phyloP scores from a whole-genome alignment of 148 eudicot genomes.

The Cornus suecica region DNA sequence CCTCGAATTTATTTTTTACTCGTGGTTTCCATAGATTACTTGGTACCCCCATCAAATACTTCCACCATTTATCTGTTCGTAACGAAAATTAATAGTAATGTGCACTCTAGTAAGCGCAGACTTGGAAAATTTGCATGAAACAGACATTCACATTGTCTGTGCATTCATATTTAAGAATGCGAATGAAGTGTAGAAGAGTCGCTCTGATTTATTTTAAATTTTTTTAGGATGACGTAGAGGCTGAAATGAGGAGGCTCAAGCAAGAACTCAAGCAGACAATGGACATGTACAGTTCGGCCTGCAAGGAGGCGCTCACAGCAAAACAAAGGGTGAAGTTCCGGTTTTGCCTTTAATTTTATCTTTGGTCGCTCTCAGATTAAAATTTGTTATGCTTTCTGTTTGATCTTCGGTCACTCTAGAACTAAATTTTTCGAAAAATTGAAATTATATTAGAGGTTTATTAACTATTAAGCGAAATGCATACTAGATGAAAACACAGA shows the following conservation, averaged over 20 bases:
- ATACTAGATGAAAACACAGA: too few relatives aligned
- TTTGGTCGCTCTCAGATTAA: too few relatives aligned
- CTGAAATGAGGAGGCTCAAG: conserved; percentile 74
- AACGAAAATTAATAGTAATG: not conserved
- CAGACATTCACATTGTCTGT: not conserved
- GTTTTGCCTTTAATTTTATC: too few relatives aligned
- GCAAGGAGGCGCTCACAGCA: conserved; percentile 65
- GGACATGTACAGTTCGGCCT: conserved; percentile 79
- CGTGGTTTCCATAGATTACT: too few relatives aligned
- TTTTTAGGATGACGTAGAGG: conserved; percentile 62
- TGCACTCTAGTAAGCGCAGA: not conserved
- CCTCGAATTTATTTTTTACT: too few relatives aligned
- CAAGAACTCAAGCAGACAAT: conserved; percentile 74
- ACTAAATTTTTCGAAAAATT: too few relatives aligned
- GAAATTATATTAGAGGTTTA: too few relatives aligned
- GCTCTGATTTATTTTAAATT: not conserved
- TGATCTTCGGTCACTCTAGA: not conserved
- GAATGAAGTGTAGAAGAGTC: not conserved
- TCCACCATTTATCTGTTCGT: not conserved
- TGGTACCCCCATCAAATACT: too few relatives aligned
- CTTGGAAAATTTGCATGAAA: not conserved
- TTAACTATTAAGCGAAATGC: too few relatives aligned
- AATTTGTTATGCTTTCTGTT: too few relatives aligned
- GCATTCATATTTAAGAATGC: not conserved
- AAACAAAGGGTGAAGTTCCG: conserved; percentile 48